Evolutionary conservation across 768 basidiomycete species (phyloP).

Genomic region (Suillus brevipes): DNA sequence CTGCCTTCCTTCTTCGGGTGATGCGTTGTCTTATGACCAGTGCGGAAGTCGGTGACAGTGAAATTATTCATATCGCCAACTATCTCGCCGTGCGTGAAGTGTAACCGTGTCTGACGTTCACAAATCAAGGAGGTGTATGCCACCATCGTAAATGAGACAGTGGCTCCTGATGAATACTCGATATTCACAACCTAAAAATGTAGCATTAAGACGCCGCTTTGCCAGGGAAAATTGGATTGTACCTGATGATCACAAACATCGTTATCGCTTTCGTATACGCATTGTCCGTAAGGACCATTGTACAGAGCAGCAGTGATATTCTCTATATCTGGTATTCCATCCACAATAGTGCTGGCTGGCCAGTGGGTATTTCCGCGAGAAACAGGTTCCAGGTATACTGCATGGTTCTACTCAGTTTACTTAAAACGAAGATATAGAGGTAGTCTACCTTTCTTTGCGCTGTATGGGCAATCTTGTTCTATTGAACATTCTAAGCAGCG

Average conservation of each 20-base stretch:
- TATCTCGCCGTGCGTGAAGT: conserved; percentile 86
- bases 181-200: conserved; percentile 71
- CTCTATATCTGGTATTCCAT: conserved; percentile 85
- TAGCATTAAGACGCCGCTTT: background rate
- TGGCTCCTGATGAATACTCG: conserved; percentile 79
- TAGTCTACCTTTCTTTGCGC: conserved; percentile 76
- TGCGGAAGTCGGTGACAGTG: conserved; percentile 76
- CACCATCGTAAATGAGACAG: conserved; percentile 87
- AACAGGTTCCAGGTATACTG: conserved; percentile 84
- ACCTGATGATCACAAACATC: conserved; percentile 89
- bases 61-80: conserved; percentile 82
- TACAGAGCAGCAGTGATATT: conserved; percentile 74
- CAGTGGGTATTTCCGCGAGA: conserved; percentile 47
- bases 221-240: conserved; percentile 5
- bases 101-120: conserved; percentile 79
- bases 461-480: conserved; percentile 77
- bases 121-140: conserved; percentile 81
- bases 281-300: conserved; percentile 72
- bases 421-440: background rate
- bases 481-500: conserved; percentile 78
- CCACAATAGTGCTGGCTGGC: conserved; percentile 70
- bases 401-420: conserved; percentile 8
- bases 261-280: conserved; percentile 83
- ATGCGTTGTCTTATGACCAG: conserved; percentile 42
- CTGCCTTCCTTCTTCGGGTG: conserved; percentile 59